Percentiles rank a stretch among this genome's conserved stretches.
Evolutionary conservation across 2,329 filamentous ascomycete genomes (phyloP).

Genomic region (Phaeosphaeria sp.): DNA sequence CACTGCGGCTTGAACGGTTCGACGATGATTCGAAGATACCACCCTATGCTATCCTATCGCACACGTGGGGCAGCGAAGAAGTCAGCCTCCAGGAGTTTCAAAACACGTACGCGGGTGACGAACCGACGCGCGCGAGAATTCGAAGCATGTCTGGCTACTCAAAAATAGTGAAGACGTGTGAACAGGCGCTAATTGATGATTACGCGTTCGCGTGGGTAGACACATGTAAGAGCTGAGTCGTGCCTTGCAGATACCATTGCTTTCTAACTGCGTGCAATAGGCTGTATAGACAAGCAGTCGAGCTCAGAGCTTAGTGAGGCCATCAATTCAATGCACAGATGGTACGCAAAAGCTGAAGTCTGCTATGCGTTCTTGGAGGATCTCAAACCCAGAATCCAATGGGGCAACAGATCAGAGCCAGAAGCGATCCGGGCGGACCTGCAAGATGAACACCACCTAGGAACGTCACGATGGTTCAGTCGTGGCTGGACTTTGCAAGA

Average conservation of each 20-base stretch:
- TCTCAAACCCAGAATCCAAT: background rate
- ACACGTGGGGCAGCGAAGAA: conserved; percentile 22
- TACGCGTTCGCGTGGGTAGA: conserved; percentile 21
- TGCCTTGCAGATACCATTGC: background rate
- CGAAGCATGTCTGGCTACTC: background rate
- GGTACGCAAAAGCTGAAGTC: conserved; percentile 10
- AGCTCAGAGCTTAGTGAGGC: conserved; percentile 15
- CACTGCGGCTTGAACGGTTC: conserved; percentile 12
- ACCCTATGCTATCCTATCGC: conserved; percentile 25
- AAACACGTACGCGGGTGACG: background rate
- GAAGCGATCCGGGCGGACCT: background rate
- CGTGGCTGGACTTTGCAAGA: conserved; percentile 5
- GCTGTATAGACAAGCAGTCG: conserved; percentile 18
- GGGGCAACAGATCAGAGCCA: background rate
- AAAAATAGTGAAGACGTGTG: conserved; percentile 11
- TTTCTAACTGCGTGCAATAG: background rate
- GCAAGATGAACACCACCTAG: background rate
- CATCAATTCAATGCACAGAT: conserved; percentile 19
- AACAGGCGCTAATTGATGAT: conserved; percentile 11
- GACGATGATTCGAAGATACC: conserved; percentile 13
- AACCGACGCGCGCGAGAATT: background rate
- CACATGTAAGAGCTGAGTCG: conserved; percentile 5
- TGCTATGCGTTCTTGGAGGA: conserved; percentile 18
- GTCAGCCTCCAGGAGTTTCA: conserved; percentile 19
- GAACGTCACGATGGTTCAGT: conserved; percentile 16